phyloP scores from a whole-genome alignment of 1,284 basidiomycete genomes.

The Cutaneotrichosporon sp. region DNA sequence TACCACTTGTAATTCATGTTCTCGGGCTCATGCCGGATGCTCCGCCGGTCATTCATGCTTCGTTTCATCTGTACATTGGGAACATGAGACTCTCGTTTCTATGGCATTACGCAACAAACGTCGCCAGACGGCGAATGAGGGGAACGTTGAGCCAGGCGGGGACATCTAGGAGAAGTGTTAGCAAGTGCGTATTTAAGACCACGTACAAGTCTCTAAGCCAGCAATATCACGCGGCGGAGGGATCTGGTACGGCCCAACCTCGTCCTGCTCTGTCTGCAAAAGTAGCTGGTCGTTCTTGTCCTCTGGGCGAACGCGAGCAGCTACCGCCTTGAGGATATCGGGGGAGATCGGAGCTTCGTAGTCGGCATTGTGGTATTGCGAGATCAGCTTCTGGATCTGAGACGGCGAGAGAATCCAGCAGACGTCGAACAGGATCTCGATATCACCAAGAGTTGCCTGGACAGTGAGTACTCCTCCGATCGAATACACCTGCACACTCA shows the following conservation, averaged over 20 bases:
- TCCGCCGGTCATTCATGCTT: not conserved
- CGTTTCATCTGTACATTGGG: slow-evolving; percentile 9
- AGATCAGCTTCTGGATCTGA: slow-evolving; percentile 98
- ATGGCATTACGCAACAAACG: slow-evolving; percentile 34
- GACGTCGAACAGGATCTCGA: slow-evolving; percentile 98
- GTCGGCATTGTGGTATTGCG: slow-evolving; percentile 97
- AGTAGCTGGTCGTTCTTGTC: slow-evolving; percentile 94
- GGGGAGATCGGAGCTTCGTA: slow-evolving; percentile 87
- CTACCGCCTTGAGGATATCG: slow-evolving; percentile 94
- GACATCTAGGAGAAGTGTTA: slow-evolving; percentile 32
- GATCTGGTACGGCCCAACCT: slow-evolving; percentile 70
- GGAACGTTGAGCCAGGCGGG: slow-evolving; percentile 45
- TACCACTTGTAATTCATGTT: not conserved
- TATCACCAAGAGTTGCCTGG: slow-evolving; percentile 84
- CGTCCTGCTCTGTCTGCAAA: slow-evolving; percentile 89
- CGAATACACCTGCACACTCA: slow-evolving; percentile 44
- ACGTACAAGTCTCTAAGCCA: slow-evolving; percentile 53
- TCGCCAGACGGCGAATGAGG: slow-evolving; percentile 41
- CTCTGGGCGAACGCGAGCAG: slow-evolving; percentile 86
- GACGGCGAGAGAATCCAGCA: slow-evolving; percentile 99
- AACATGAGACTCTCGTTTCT: slow-evolving; percentile 4
- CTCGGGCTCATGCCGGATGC: not conserved
- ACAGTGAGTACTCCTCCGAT: not conserved
- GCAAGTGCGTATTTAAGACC: not conserved
- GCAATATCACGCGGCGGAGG: slow-evolving; percentile 51